Conservation (phyloP, 768 basidiomycete genomes). For the Kwoniella sp. region DNA sequence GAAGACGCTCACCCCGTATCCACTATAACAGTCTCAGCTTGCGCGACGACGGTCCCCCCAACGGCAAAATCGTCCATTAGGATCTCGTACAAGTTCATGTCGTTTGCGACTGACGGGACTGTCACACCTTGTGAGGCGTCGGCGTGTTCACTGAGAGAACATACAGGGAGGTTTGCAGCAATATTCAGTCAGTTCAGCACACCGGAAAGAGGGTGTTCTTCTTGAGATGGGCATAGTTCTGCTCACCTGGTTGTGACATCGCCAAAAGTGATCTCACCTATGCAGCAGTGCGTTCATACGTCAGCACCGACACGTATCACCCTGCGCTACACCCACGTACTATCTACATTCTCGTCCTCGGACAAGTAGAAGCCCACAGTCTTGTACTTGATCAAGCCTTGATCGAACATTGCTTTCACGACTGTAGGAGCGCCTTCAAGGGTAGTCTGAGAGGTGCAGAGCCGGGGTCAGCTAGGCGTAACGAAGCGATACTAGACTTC, state of each 20-base stretch:
- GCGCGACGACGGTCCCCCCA: not conserved
- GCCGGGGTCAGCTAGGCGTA: not conserved
- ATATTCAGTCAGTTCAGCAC: too few species aligned
- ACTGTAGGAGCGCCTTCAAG: slow-evolving; percentile 6
- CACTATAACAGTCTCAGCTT: slow-evolving; percentile 5
- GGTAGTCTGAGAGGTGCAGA: not conserved
- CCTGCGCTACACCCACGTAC: slow-evolving; percentile 2
- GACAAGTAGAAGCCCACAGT: slow-evolving; percentile 15
- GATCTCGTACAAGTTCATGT: slow-evolving; percentile 16
- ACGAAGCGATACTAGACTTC: not conserved
- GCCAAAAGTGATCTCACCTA: slow-evolving; percentile 19
- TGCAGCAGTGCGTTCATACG: not conserved
- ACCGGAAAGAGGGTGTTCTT: not conserved
- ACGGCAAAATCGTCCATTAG: slow-evolving; percentile 7
- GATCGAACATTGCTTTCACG: slow-evolving; percentile 16
- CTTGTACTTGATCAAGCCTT: slow-evolving; percentile 8
- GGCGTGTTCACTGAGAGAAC: slow-evolving; percentile 13
- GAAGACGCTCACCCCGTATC: slow-evolving; percentile 14
- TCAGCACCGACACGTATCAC: too few species aligned
- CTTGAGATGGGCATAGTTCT: not conserved
- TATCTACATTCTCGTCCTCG: slow-evolving; percentile 11
- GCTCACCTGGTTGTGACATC: slow-evolving; percentile 18
- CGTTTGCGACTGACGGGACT: slow-evolving; percentile 7
- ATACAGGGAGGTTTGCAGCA: too few species aligned
- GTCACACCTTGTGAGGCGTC: slow-evolving; percentile 16